Conservation (phyloP, 768 basidiomycete genomes). For the Daedalea quercina region DNA sequence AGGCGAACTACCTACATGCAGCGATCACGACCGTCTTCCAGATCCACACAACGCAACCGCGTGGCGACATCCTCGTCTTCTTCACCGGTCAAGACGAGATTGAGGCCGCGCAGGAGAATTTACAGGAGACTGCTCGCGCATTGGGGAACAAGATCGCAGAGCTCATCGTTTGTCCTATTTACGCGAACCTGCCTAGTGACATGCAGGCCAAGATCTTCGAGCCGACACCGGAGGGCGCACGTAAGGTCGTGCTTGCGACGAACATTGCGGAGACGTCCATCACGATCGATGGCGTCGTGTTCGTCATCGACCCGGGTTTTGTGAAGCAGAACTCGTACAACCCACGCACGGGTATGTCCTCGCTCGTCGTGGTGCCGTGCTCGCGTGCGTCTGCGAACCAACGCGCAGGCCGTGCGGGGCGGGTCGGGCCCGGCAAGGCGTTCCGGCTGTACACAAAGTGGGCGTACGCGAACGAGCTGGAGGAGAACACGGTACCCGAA, state of each 20-base stretch:
- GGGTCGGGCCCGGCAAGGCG: conserved; percentile 96
- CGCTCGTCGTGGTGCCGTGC: conserved; percentile 95
- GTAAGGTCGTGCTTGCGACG: conserved; percentile 97
- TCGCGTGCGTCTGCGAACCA: conserved; percentile 97
- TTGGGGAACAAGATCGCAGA: conserved; percentile 95
- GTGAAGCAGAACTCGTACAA: conserved; percentile 99
- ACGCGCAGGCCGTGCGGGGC: conserved; percentile 92
- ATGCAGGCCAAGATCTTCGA: conserved; percentile 99
- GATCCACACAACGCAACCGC: conserved; percentile 97
- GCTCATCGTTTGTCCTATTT: conserved; percentile 94
- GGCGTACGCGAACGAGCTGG: conserved; percentile 93
- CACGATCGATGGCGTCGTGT: conserved; percentile 98
- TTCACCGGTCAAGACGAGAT: conserved; percentile 99
- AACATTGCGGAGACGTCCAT: conserved; percentile 99
- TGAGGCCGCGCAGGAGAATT: conserved; percentile 92
- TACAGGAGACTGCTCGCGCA: conserved; percentile 91
- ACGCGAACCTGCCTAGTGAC: conserved; percentile 97
- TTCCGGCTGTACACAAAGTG: conserved; percentile 99
- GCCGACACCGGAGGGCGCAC: conserved; percentile 91
- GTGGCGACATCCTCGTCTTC: conserved; percentile 97
- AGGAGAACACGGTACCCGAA: conserved; percentile 96
- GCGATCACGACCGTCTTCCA: conserved; percentile 99
- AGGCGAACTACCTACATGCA: conserved; percentile 98
- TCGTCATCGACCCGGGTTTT: conserved; percentile 98
- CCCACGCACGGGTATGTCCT: conserved; percentile 97